These are phyloP conservation scores for Diaporthe vexans DNA, from an alignment of 2,329 filamentous ascomycete species.

Conservation along the genomic window DNA sequence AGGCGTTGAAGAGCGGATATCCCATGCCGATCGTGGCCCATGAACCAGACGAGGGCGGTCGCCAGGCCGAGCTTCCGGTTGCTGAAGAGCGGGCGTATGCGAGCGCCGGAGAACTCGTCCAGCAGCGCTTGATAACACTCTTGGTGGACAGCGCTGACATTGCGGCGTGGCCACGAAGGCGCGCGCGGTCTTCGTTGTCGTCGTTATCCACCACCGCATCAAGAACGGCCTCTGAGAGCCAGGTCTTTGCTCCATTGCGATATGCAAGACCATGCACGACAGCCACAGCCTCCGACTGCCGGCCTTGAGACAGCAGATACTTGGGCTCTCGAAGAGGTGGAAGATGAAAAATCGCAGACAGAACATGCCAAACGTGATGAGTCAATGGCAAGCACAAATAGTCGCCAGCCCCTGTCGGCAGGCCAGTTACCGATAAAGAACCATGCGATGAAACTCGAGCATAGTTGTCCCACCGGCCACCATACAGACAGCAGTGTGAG, in stretches of 20 bases:
- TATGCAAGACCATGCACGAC: slow-evolving; percentile 84
- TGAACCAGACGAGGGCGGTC: slow-evolving; percentile 78
- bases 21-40: slow-evolving; percentile 89
- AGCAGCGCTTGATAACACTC: slow-evolving; percentile 68
- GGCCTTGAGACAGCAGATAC: slow-evolving; percentile 81
- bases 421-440: slow-evolving; percentile 79
- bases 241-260: slow-evolving; percentile 78
- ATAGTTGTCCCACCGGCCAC: slow-evolving; percentile 88
- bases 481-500: slow-evolving; percentile 86
- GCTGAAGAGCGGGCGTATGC: slow-evolving; percentile 76
- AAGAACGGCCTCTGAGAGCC: slow-evolving; percentile 80
- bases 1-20: slow-evolving; percentile 90
- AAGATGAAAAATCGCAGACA: slow-evolving; percentile 84
- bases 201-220: slow-evolving; percentile 66
- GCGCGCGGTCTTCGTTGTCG: slow-evolving; percentile 7
- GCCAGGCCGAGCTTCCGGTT: slow-evolving; percentile 65
- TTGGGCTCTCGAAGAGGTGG: slow-evolving; percentile 87
- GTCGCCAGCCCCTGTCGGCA: slow-evolving; percentile 81
- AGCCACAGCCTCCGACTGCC: slow-evolving; percentile 83
- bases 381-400: slow-evolving; percentile 78
- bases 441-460: slow-evolving; percentile 81
- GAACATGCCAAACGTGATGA: slow-evolving; percentile 83
- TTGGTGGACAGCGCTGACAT: slow-evolving; percentile 47
- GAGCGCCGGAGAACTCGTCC: slow-evolving; percentile 75
- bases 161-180: slow-evolving; percentile 36